Base-by-base conservation (phyloP, 805 yeast species). In the Ogataea glucozyma region DNA sequence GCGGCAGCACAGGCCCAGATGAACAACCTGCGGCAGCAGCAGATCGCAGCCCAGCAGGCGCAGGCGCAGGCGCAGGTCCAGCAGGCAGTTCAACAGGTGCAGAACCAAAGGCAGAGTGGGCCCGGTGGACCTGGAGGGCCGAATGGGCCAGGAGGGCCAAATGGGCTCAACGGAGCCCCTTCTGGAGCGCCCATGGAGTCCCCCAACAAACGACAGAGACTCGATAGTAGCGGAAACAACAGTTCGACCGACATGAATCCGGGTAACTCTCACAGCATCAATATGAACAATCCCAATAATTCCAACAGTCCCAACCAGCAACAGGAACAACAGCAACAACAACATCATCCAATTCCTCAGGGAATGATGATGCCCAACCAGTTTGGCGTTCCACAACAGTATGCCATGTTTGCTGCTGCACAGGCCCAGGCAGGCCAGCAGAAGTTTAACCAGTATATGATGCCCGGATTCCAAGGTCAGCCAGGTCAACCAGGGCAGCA, bases 361-460 rank as follows among this genome's bases (percentile, higher is more conserved):
- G 61, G 61, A 6, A 49, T 58, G 58, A 57, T 60, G 58, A 45
- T 57, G 10, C 59, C 60, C 10, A 48, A 49, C 32, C 65, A 60
- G 46, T 56, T 56, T 47, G 61, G 57, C 9, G 53, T 51, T 31
- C 62, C 62, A 9, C 62, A 57, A 35, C 56, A 57, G 36, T 55
- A 53, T 26, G 62, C 62, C 14, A 51, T 58, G 55, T 53, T 50
- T 44, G 57, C 60, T 5, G 58, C 56, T 8, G 52, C 61, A 20
- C 56, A 57, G 36, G 49, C 53, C 9, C 48, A 50, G 39, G 43
- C 26, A 24, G 32, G 32, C 2, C 58, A 44, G 26, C 54, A 42
- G 26, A 52, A 52, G 33, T 55, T 47, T 40, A 56, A 51, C 19
- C 59, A 47, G 41, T 59, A 31, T 51, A 52, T 51, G 46, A 52